Percentiles rank a stretch among this genome's conserved stretches.
Evolutionary conservation across 768 basidiomycete species (phyloP).

Genomic region (Suillus bovinus): DNA sequence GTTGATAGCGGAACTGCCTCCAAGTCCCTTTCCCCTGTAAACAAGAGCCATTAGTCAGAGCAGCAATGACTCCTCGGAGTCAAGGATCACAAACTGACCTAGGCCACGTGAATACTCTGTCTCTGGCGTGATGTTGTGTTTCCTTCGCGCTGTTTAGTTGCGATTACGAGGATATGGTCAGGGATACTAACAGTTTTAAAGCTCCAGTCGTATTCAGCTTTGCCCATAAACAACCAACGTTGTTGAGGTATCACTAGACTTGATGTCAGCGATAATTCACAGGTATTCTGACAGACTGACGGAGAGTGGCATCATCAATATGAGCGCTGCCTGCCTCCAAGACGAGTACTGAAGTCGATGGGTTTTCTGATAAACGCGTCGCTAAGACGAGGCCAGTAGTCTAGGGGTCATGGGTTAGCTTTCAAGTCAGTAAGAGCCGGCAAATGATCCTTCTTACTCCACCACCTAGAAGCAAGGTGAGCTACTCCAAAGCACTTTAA

Average conservation of each 20-base stretch:
- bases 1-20: neutral
- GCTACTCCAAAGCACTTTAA: neutral
- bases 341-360: neutral
- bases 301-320: neutral
- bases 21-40: neutral
- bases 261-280: neutral
- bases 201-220: neutral
- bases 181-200: neutral
- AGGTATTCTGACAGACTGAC: neutral
- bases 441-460: neutral
- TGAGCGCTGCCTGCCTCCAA: neutral
- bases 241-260: neutral
- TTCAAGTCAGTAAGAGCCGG: neutral
- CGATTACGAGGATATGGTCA: neutral
- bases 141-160: neutral
- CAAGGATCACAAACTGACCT: neutral
- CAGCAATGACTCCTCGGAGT: neutral
- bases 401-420: neutral
- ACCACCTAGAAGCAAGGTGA: neutral
- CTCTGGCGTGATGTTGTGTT: conserved; percentile 1
- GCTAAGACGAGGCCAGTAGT: neutral
- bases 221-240: neutral
- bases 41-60: neutral
- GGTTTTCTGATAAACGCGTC: neutral
- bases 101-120: neutral